Evolutionary conservation across 805 yeast genomes (phyloP).

Genomic region (Metschnikowia shivogae): DNA sequence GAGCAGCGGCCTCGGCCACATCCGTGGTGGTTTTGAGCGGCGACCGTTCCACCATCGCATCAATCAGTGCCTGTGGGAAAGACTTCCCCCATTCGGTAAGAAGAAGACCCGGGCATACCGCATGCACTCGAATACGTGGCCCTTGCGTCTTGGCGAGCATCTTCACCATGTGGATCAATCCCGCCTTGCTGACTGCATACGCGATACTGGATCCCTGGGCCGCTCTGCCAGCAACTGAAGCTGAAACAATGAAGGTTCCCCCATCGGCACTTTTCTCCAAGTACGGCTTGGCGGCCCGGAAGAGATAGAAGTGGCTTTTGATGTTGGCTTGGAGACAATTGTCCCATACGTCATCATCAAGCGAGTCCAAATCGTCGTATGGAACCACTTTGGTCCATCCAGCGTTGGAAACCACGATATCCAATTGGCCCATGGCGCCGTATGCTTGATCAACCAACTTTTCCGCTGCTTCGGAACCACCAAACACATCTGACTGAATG

Average conservation of each 20-base stretch:
- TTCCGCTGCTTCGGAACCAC: conserved; percentile 16
- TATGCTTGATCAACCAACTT: conserved; percentile 23
- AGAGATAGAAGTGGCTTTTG: conserved; percentile 28
- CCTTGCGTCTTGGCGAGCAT: conserved; percentile 22
- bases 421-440: conserved; percentile 24
- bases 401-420: conserved; percentile 36
- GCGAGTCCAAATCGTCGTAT: conserved; percentile 25
- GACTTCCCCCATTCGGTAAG: conserved; percentile 25
- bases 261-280: conserved; percentile 24
- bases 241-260: conserved; percentile 24
- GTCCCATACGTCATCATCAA: conserved; percentile 32
- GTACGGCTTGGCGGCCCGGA: conserved; percentile 21
- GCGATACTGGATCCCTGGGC: conserved; percentile 30
- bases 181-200: conserved; percentile 29
- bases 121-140: conserved; percentile 14
- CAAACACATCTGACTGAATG: conserved; percentile 25
- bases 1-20: conserved; percentile 25
- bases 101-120: conserved; percentile 21
- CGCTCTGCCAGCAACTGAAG: conserved; percentile 26
- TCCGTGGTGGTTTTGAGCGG: conserved; percentile 22
- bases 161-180: conserved; percentile 20
- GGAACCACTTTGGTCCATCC: conserved; percentile 35
- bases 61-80: conserved; percentile 18
- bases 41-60: conserved; percentile 11
- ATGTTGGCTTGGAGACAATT: conserved; percentile 25